Evolutionary conservation across 2,329 filamentous ascomycete species (phyloP).

Genomic region (Fusarium solani-melongenae): DNA sequence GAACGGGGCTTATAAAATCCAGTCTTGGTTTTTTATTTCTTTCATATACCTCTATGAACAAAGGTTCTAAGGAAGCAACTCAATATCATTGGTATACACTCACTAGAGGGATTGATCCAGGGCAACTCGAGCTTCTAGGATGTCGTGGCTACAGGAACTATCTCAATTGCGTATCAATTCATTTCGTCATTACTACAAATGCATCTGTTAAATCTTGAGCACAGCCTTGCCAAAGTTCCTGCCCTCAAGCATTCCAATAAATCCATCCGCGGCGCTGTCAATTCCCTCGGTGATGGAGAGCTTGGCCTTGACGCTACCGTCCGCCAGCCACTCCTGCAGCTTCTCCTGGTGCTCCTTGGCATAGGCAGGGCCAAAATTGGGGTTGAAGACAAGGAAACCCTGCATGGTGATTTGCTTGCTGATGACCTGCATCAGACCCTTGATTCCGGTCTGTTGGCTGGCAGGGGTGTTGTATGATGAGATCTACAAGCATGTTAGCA

Average conservation of each 20-base stretch:
- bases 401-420: conserved; percentile 75
- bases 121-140: neutral
- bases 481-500: conserved; percentile 9
- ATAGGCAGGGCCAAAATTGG: conserved; percentile 75
- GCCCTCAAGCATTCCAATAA: conserved; percentile 80
- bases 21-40: neutral
- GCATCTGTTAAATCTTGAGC: conserved; percentile 63
- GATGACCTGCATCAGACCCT: conserved; percentile 74
- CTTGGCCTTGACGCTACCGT: conserved; percentile 79
- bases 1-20: neutral
- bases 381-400: conserved; percentile 79
- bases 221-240: conserved; percentile 91
- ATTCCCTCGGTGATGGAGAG: conserved; percentile 78
- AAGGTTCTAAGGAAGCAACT: neutral
- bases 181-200: conserved; percentile 6
- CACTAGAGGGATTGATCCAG: neutral
- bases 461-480: conserved; percentile 75
- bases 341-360: conserved; percentile 78
- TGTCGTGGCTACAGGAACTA: neutral
- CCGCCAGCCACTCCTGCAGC: conserved; percentile 79
- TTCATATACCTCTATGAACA: neutral
- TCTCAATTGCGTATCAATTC: conserved; percentile 1
- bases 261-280: conserved; percentile 79
- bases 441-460: conserved; percentile 71
- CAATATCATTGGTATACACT: neutral